Evolutionary conservation across 208 protist genomes (phyloP).

Genomic region (Ichthyophonus hoferi): DNA sequence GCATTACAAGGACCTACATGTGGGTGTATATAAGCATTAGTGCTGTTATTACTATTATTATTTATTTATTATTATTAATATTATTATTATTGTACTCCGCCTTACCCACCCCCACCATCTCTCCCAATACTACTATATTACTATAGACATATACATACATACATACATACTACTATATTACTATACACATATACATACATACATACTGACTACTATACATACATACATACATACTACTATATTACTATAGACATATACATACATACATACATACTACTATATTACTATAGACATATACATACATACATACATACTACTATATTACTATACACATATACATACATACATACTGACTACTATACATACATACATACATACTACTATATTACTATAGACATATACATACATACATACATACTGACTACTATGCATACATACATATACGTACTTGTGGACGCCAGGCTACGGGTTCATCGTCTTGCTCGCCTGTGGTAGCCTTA

Average conservation of each 20-base stretch:
- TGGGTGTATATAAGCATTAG: too few relatives aligned
- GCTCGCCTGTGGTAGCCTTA: too few relatives aligned
- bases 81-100: too few relatives aligned
- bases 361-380: background rate
- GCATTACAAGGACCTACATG: background rate
- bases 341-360: too few relatives aligned
- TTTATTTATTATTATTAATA: too few relatives aligned
- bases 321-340: background rate
- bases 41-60: too few relatives aligned
- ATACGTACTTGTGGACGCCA: background rate
- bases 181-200: background rate
- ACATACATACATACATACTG: background rate
- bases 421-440: background rate
- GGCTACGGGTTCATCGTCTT: background rate
- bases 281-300: background rate
- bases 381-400: background rate
- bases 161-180: background rate
- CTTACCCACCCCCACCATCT: too few relatives aligned
- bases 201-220: background rate
- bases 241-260: background rate
- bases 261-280: background rate
- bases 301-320: background rate
- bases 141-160: background rate
- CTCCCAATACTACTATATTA: too few relatives aligned
- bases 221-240: background rate